These are phyloP conservation scores for Cryptosporidium muris DNA, from an alignment of 169 alveolate species.

Conservation along the genomic window DNA sequence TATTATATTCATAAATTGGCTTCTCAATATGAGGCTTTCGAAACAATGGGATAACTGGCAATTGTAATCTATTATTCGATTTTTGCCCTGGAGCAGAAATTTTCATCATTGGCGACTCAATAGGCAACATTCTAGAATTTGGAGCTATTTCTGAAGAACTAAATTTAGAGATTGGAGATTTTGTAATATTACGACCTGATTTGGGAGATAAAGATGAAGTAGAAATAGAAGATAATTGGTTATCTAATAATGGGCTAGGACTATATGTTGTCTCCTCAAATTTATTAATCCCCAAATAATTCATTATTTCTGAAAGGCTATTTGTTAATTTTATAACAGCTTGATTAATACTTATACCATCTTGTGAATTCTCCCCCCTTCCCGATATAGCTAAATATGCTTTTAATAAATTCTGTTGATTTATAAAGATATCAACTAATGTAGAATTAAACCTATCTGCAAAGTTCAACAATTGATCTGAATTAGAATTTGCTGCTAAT, in stretches of 20 bases:
- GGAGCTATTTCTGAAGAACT: neutral
- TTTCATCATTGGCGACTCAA: constrained; percentile 25
- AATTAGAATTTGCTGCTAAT: constrained; percentile 7
- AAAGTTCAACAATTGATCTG: constrained; percentile 8
- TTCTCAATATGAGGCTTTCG: neutral
- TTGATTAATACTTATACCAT: constrained; percentile 34
- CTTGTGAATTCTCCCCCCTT: constrained; percentile 47
- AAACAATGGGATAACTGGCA: constrained; percentile 53
- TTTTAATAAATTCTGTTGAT: constrained; percentile 13
- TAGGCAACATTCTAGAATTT: neutral
- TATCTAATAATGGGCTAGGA: too few relatives aligned
- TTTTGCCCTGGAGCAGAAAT: constrained; percentile 50
- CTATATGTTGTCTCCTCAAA: too few relatives aligned
- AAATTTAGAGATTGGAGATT: neutral
- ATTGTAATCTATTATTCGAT: constrained; percentile 12
- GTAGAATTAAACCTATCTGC: constrained; percentile 7
- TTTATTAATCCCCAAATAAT: neutral
- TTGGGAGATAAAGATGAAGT: too few relatives aligned
- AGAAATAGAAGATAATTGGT: too few relatives aligned
- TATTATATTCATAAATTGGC: constrained; percentile 6
- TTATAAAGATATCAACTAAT: neutral
- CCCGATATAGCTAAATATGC: constrained; percentile 9
- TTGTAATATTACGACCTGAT: too few relatives aligned
- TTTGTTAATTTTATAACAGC: constrained; percentile 2
- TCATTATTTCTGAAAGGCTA: neutral